These are phyloP conservation scores for Cryptococcus amylolentus DNA, from an alignment of 1,284 basidiomycete genomes.

Conservation along the genomic window DNA sequence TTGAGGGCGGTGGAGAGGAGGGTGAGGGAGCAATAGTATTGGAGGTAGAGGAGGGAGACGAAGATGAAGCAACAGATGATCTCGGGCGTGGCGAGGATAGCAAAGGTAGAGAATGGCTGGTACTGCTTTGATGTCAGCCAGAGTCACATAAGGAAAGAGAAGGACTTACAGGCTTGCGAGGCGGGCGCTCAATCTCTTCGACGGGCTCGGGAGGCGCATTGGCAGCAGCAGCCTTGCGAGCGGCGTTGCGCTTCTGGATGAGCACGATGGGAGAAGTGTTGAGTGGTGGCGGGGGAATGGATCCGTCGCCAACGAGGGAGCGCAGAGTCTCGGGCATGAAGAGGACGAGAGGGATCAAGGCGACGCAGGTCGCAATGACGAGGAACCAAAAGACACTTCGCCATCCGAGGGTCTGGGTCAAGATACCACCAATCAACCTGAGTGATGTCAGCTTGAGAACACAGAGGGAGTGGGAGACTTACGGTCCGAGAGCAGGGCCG, in stretches of 20 bases:
- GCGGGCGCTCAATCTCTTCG: constrained; percentile 29
- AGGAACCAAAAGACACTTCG: constrained; percentile 43
- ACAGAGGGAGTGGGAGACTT: too few relatives aligned
- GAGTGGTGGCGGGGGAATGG: constrained; percentile 42
- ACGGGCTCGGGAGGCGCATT: constrained; percentile 24
- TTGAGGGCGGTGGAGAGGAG: constrained; percentile 45
- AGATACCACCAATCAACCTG: constrained; percentile 17
- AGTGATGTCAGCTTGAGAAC: too few relatives aligned
- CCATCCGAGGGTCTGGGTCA: constrained; percentile 43
- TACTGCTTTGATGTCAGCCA: constrained; percentile 21
- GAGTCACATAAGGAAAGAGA: background rate
- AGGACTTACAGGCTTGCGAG: constrained; percentile 24
- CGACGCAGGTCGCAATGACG: constrained; percentile 29
- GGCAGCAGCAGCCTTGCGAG: constrained; percentile 16
- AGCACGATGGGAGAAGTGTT: constrained; percentile 32
- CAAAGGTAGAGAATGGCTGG: constrained; percentile 40
- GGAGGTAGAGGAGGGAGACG: constrained; percentile 42
- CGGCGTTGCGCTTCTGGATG: constrained; percentile 20
- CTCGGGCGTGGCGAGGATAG: constrained; percentile 44
- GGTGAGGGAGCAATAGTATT: constrained; percentile 46
- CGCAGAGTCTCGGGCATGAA: constrained; percentile 46
- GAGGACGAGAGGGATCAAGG: constrained; percentile 25
- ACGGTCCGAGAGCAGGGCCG: constrained; percentile 28
- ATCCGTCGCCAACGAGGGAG: constrained; percentile 46
- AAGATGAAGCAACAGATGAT: constrained; percentile 36